A percentile compares a stretch with the other conserved stretches of the same genome.
Evolutionary conservation across 192 early-diverging fungal genomes (phyloP).

Genomic region (Bifiguratus adelaidae): DNA sequence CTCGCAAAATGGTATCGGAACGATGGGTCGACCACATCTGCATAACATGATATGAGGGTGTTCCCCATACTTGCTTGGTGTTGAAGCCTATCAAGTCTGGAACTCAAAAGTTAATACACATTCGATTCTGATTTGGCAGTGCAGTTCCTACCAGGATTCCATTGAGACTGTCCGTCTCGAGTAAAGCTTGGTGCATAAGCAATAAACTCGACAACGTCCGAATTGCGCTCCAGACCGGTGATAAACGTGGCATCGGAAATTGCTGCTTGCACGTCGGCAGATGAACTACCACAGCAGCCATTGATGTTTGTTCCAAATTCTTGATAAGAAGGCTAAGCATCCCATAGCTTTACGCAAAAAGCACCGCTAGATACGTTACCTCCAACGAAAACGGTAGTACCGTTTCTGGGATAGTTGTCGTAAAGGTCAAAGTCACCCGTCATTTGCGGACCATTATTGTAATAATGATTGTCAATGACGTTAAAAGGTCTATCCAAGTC

Average conservation of each 20-base stretch:
- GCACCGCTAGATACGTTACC: too few species aligned
- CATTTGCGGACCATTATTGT: constrained; percentile 1
- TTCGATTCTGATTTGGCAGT: not conserved
- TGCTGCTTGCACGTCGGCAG: constrained; percentile 13
- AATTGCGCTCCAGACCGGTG: constrained; percentile 13
- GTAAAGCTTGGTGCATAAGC: constrained; percentile 13
- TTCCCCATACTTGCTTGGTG: constrained; percentile 5
- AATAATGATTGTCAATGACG: constrained; percentile 9
- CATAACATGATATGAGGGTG: constrained; percentile 10
- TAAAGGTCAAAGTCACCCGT: constrained; percentile 2
- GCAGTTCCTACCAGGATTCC: constrained; percentile 10
- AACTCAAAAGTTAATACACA: not conserved
- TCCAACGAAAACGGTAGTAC: constrained; percentile 10
- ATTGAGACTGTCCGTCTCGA: constrained; percentile 10
- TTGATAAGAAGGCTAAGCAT: too few species aligned
- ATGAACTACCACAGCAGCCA: constrained; percentile 7
- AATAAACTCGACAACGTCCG: constrained; percentile 8
- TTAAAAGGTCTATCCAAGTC: not conserved
- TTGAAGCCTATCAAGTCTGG: constrained; percentile 13
- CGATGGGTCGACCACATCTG: constrained; percentile 9
- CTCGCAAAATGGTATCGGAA: constrained; percentile 10
- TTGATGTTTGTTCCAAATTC: constrained; percentile 13
- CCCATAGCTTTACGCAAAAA: too few species aligned
- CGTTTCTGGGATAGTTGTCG: constrained; percentile 14
- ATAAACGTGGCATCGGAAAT: constrained; percentile 10